Evolutionary conservation across 768 basidiomycete genomes (phyloP), one percentile per base, ranked within the genome.

Genomic region (Auricularia sp.): DNA sequence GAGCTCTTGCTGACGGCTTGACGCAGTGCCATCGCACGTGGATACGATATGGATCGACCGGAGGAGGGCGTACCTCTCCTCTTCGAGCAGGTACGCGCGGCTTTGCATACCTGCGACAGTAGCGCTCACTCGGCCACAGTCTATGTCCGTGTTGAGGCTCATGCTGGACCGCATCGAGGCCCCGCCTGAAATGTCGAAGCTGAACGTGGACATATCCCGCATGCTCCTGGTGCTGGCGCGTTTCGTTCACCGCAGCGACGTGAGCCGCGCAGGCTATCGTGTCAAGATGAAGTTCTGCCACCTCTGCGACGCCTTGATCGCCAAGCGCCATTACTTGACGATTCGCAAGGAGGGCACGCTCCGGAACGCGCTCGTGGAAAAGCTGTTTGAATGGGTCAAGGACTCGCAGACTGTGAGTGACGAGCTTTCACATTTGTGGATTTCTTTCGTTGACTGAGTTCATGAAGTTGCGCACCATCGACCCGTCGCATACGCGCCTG

Each of bases 301-400:
- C 33, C 79, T 94, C 37, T 85, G 85, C 68, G 89, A 90, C 66
- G 82, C 80, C 54, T 80, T 88, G 16, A 85, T 88, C 69, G 80
- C 81, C 47, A 84, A 86, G 29, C 77, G 80, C 3, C 87, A 88
- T 64, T 78, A 80, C 6, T n/a, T 92, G 24, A 80, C 81, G 29
- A 72, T 89, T 68, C 86, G 86, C 16, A 90, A 87, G 72, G 89
- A 90, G 69, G n/a, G 79, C 66, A 74, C 76, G 63, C 79, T 84
- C 14, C 84, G 91, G 13, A 88, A 91, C 72, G 79, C 80, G 44
- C 82, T 93, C 45, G 78, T 93, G 33, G 90, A 94, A 66, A 81
- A 83, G 37, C 77, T 95, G n/a, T 78, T 88, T 71, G 85, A 88
- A 54, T 96, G 93, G 93, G 84, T 90, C 51, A 80, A 82, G 67